A percentile compares a stretch with the other conserved stretches of the same genome.
phyloP scores from a whole-genome alignment of 1,284 basidiomycete genomes.

The Stereum hirsutum region DNA sequence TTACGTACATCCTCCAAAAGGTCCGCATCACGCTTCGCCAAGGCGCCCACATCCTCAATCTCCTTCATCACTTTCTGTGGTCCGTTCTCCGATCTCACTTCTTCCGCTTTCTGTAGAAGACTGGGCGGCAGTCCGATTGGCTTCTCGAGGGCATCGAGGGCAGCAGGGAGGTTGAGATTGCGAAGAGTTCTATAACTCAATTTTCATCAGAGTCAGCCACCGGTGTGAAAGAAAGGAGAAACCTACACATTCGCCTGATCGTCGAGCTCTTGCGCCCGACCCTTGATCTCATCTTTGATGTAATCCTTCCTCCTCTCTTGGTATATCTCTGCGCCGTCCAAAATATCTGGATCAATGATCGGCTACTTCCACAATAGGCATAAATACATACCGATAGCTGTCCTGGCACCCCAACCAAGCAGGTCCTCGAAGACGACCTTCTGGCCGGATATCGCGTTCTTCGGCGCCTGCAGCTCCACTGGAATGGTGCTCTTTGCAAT shows the following conservation, averaged over 20 bases:
- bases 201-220: conserved; percentile 4
- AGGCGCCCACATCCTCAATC: conserved; percentile 64
- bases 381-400: conserved; percentile 79
- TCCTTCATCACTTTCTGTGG: conserved; percentile 62
- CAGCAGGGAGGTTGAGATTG: conserved; percentile 74
- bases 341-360: too few relatives aligned
- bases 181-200: conserved; percentile 54
- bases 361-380: conserved; percentile 8
- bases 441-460: conserved; percentile 33
- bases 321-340: conserved; percentile 41
- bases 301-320: conserved; percentile 74
- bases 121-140: conserved; percentile 86
- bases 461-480: conserved; percentile 55
- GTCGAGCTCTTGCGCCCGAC: conserved; percentile 60
- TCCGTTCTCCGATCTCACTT: conserved; percentile 76
- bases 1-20: conserved; percentile 76
- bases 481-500: conserved; percentile 66
- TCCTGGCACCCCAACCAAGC: conserved; percentile 81
- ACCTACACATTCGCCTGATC: conserved; percentile 54
- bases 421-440: conserved; percentile 71
- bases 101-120: conserved; percentile 79
- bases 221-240: not conserved
- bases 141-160: conserved; percentile 82
- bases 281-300: conserved; percentile 60
- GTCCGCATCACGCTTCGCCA: conserved; percentile 54